Base-by-base conservation (phyloP, 2,329 filamentous ascomycete species). In the Apiospora marii region DNA sequence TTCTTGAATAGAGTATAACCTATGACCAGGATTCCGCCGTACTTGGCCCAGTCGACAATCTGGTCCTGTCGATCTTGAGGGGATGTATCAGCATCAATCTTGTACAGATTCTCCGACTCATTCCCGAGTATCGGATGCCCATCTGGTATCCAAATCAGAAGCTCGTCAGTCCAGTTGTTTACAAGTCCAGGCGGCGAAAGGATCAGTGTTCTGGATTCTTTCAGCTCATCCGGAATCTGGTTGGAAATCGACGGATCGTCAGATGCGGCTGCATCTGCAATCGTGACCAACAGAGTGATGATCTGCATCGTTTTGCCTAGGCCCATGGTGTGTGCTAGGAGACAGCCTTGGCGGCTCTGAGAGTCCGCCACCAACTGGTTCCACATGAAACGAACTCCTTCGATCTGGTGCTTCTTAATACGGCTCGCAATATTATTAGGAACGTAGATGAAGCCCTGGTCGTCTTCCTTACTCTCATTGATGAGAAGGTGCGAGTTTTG, bases 231-330 rank as follows among this genome's bases (percentile, higher is more conserved):
- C 0, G 95, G 94, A 44, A 98, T 88, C 80, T 97, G 94, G 0
- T 84, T 84, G 3, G 82, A 82, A 7, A 96, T 83, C 0, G 84
- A 80, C 0, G 83, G 81, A 71, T 95, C 88, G 0, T 80, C 43
- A 0, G 93, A 95, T 27, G 80, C 79, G 4, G 90, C 87, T 3
- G 94, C 90, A 76, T 93, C 88, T 5, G 91, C 86, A 74, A 98
- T 89, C 0, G 93, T 91, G 22, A 93, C 88, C 7, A 98, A 87
- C n/a, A 98, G 84, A 0, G 94, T 93, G 73, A 98, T 94, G 7
- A 94, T 90, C 83, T 98, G 95, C 92, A 97, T 94, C 0, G 95
- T 97, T 84, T 98, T 98, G 22, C 95, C 95, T 2, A 98, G 84
- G 1, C 95, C 95, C 95, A 98, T 98, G 0, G 93, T 94, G 80